A percentile compares a stretch with the other conserved stretches of the same genome.
phyloP scores from a whole-genome alignment of 768 basidiomycete genomes.

The Chalciporus pseudorubinellus region DNA sequence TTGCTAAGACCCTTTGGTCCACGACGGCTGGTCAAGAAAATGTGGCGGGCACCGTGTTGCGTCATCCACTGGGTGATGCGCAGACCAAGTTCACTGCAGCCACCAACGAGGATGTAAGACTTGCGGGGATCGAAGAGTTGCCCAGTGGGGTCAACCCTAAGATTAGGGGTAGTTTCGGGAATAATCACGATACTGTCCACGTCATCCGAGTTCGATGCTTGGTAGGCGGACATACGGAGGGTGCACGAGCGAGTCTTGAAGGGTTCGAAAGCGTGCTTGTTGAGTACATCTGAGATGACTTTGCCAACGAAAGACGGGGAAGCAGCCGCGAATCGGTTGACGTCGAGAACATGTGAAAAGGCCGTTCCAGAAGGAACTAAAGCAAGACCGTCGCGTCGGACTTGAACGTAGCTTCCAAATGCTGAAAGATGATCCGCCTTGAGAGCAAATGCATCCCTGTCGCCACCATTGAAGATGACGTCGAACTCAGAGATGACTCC shows the following conservation, averaged over 20 bases:
- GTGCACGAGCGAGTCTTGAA: constrained; percentile 10
- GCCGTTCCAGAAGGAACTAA: constrained; percentile 18
- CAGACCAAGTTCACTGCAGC: constrained; percentile 24
- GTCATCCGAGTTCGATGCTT: not conserved
- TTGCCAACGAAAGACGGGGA: constrained; percentile 21
- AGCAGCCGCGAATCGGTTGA: constrained; percentile 18
- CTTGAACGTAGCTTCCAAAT: constrained; percentile 26
- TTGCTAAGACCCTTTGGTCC: constrained; percentile 19
- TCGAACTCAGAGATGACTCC: constrained; percentile 18
- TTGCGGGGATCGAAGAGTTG: constrained; percentile 32
- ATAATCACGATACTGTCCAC: constrained; percentile 18
- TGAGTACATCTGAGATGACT: constrained; percentile 16
- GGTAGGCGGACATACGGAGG: constrained; percentile 13
- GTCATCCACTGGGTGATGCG: constrained; percentile 35
- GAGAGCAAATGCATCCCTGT: constrained; percentile 12
- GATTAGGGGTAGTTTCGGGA: constrained; percentile 2
- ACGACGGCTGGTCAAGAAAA: constrained; percentile 31
- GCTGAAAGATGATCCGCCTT: constrained; percentile 22
- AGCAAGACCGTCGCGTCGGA: constrained; percentile 14
- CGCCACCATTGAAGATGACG: constrained; percentile 25
- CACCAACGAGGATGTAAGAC: constrained; percentile 21
- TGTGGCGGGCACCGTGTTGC: constrained; percentile 30
- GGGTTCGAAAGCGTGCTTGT: constrained; percentile 16
- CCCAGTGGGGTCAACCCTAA: constrained; percentile 24
- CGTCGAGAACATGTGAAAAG: constrained; percentile 19